These are phyloP conservation scores for Chytridium lagenaria DNA, from an alignment of 371 early-diverging fungal genomes.

Conservation along the genomic window DNA sequence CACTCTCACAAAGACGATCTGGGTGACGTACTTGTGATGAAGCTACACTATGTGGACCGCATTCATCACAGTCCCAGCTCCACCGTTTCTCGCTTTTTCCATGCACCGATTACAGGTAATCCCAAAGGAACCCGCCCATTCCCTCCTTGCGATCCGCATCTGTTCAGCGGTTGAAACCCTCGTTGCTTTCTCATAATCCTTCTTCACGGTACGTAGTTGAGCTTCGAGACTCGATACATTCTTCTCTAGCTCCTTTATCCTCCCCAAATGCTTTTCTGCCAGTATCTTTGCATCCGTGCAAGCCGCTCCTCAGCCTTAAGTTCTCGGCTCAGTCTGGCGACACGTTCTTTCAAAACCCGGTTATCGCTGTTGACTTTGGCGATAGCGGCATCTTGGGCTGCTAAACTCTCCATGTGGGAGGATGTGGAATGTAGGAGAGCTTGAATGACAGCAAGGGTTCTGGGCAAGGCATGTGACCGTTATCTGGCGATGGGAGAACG, in stretches of 20 bases:
- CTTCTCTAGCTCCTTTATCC: constrained; percentile 8
- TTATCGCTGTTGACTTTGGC: background rate
- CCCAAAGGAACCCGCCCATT: background rate
- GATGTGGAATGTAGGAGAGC: background rate
- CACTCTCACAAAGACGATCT: too few relatives aligned
- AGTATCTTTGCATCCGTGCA: constrained; percentile 1
- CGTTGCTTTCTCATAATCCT: constrained; percentile 2
- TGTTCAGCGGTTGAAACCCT: background rate
- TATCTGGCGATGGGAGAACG: background rate
- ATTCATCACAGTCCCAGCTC: background rate
- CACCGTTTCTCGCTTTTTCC: background rate
- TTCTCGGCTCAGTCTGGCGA: constrained; percentile 12
- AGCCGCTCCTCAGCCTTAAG: background rate
- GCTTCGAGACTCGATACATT: background rate
- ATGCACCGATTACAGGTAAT: background rate
- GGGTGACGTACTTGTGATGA: too few relatives aligned
- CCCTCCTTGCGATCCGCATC: background rate
- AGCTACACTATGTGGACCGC: background rate
- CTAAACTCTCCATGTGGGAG: background rate
- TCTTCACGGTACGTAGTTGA: constrained; percentile 9
- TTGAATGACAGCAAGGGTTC: background rate
- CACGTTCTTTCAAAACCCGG: constrained; percentile 12
- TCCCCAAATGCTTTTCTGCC: background rate
- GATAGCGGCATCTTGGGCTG: background rate
- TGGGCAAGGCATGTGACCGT: background rate